phyloP scores from a whole-genome alignment of 768 basidiomycete genomes.

The Hirschioporus abietinus region DNA sequence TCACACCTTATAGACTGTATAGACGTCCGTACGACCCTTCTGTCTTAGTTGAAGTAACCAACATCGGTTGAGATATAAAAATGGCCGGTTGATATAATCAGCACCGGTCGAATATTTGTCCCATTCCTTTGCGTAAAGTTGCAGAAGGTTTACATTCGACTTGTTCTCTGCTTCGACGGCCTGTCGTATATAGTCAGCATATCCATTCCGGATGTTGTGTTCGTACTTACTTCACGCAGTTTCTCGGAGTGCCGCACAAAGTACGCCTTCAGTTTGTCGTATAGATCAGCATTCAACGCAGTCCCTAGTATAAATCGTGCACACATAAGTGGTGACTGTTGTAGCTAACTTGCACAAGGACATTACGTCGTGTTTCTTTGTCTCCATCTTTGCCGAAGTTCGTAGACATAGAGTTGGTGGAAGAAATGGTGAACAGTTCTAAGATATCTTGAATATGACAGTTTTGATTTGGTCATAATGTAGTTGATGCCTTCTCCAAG shows the following conservation, averaged over 20 bases:
- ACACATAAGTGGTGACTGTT: too few species aligned
- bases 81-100: constrained; percentile 93
- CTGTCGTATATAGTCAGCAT: constrained; percentile 81
- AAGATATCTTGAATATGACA: too few species aligned
- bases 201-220: constrained; percentile 94
- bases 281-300: too few species aligned
- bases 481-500: too few species aligned
- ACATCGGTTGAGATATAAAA: constrained; percentile 97
- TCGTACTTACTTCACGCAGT: constrained; percentile 83
- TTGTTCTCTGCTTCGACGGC: constrained; percentile 54
- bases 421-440: too few species aligned
- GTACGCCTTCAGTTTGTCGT: too few species aligned
- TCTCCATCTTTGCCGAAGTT: too few species aligned
- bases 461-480: too few species aligned
- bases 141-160: constrained; percentile 81
- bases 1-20: constrained; percentile 90
- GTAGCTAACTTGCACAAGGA: too few species aligned
- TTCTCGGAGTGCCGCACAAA: constrained; percentile 19
- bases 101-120: constrained; percentile 95
- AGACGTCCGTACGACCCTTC: constrained; percentile 91
- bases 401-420: too few species aligned
- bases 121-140: constrained; percentile 92
- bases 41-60: constrained; percentile 99
- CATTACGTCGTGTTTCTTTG: too few species aligned
- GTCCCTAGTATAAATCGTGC: too few species aligned